Conservation (phyloP, 2,329 filamentous ascomycete genomes). For the Trichoderma polysporum region DNA sequence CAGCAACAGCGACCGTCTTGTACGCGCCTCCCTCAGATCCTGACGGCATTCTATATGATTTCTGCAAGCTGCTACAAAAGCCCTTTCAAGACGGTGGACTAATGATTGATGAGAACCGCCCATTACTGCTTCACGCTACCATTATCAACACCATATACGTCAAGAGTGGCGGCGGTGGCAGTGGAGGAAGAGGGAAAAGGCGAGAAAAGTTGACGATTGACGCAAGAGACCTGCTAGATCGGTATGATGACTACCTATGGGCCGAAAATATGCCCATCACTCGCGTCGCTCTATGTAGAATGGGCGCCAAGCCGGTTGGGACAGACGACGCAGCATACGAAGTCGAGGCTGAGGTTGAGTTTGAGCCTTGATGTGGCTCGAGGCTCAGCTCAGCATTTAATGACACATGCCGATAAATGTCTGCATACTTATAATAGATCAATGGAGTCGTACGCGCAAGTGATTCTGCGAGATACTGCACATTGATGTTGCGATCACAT, state of each 20-base stretch:
- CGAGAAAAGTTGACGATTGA: constrained; percentile 51
- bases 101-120: constrained; percentile 58
- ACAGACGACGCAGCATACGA: constrained; percentile 55
- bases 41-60: constrained; percentile 50
- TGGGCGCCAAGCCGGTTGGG: constrained; percentile 73
- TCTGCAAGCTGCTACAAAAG: constrained; percentile 56
- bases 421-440: too few relatives aligned
- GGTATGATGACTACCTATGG: constrained; percentile 69
- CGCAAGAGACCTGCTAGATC: constrained; percentile 54
- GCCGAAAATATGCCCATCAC: constrained; percentile 66
- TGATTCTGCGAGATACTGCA: not conserved
- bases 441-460: not conserved
- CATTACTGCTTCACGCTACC: constrained; percentile 78
- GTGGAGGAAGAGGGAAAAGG: constrained; percentile 32
- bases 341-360: constrained; percentile 49
- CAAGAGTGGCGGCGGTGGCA: constrained; percentile 35
- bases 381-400: not conserved
- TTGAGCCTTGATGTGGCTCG: constrained; percentile 25
- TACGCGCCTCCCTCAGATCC: constrained; percentile 62
- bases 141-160: constrained; percentile 83
- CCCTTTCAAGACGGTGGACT: constrained; percentile 57
- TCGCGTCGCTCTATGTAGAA: constrained; percentile 74
- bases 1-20: constrained; percentile 59
- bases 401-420: not conserved
- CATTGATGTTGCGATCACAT: not conserved